Percentiles rank a stretch among this genome's conserved stretches.
phyloP scores from a whole-genome alignment of 2,329 filamentous ascomycete species.

The Neonectria coccinea region DNA sequence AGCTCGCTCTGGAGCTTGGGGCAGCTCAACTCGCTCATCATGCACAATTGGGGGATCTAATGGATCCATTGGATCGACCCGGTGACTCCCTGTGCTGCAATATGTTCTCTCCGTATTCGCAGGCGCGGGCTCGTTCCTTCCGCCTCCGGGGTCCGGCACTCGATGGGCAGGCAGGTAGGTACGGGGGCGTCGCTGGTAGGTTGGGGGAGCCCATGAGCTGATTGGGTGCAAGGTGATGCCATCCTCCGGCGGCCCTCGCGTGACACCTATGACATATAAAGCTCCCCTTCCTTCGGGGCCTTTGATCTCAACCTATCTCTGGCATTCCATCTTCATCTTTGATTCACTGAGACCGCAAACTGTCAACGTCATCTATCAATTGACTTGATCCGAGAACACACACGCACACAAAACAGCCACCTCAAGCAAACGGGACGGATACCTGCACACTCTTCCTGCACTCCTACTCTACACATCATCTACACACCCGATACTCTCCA shows the following conservation, averaged over 20 bases:
- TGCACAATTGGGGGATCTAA: not conserved
- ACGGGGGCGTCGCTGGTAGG: constrained; percentile 16
- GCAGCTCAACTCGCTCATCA: not conserved
- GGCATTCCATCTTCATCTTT: constrained; percentile 8
- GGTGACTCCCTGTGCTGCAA: not conserved
- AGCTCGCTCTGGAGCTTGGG: not conserved
- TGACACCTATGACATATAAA: constrained; percentile 47
- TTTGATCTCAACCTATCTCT: constrained; percentile 8
- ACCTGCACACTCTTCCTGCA: constrained; percentile 6
- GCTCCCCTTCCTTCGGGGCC: constrained; percentile 28
- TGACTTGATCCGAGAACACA: constrained; percentile 2
- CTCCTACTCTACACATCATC: constrained; percentile 7
- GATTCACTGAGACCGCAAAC: not conserved
- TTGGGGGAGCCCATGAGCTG: constrained; percentile 40
- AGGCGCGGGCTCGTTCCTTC: constrained; percentile 16
- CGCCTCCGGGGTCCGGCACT: constrained; percentile 27
- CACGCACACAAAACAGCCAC: not conserved
- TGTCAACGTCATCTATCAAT: not conserved
- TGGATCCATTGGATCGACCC: not conserved
- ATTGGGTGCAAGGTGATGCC: constrained; percentile 46
- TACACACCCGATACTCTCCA: not conserved
- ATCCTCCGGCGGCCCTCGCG: constrained; percentile 41
- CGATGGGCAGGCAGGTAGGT: constrained; percentile 8
- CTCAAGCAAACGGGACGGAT: not conserved
- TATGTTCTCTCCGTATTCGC: constrained; percentile 9